A percentile compares a stretch with the other conserved stretches of the same genome.
Evolutionary conservation across 2,329 filamentous ascomycete genomes (phyloP).

Genomic region (Monosporascus sp.): DNA sequence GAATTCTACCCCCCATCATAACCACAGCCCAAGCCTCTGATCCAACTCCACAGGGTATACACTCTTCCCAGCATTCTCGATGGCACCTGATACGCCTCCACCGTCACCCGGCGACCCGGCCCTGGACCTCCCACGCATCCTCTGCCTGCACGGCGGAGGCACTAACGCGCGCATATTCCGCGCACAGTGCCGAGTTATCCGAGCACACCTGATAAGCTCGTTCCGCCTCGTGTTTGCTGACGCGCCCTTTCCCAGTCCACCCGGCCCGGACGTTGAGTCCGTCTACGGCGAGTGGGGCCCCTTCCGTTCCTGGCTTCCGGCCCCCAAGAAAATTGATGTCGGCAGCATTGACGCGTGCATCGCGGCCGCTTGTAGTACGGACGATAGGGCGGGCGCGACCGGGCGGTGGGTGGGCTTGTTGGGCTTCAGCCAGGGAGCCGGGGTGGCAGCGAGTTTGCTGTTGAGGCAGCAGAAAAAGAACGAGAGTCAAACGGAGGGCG

Average conservation of each 20-base stretch:
- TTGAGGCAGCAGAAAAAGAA: conserved; percentile 52
- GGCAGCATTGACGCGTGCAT: conserved; percentile 31
- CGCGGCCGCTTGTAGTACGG: conserved; percentile 39
- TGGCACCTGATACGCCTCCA: too few species aligned
- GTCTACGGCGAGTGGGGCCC: conserved; percentile 60
- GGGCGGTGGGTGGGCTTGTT: conserved; percentile 53
- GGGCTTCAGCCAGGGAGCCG: conserved; percentile 60
- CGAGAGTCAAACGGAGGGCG: conserved; percentile 27
- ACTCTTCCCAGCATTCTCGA: too few species aligned
- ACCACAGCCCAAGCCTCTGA: too few species aligned
- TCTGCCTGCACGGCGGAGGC: conserved; percentile 74
- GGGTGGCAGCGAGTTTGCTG: conserved; percentile 50
- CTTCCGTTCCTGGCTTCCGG: conserved; percentile 52
- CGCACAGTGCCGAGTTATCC: conserved; percentile 53
- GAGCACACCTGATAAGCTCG: conserved; percentile 35
- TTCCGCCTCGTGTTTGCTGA: conserved; percentile 68
- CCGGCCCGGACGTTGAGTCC: conserved; percentile 54
- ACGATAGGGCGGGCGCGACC: conserved; percentile 37
- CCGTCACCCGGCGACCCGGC: too few species aligned
- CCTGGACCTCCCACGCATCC: conserved; percentile 49
- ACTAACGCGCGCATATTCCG: conserved; percentile 31
- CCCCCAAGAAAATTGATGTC: conserved; percentile 27
- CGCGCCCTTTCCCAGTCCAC: conserved; percentile 54
- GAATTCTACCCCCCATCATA: too few species aligned
- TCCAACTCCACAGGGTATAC: too few species aligned